phyloP scores from a whole-genome alignment of 768 basidiomycete species.

The Lyophyllum decastes region DNA sequence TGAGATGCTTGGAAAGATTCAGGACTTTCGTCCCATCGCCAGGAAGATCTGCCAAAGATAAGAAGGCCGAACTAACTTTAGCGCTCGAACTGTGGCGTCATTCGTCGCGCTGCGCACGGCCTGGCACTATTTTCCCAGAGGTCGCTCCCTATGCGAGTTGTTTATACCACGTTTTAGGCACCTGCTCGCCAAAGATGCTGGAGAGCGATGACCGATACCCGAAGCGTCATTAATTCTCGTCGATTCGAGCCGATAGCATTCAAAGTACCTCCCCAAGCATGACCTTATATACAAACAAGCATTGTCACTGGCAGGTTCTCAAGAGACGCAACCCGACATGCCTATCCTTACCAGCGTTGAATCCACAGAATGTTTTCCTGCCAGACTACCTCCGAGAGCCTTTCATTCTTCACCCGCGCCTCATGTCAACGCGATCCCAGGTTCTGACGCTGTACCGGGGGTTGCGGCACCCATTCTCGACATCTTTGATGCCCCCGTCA shows the following conservation, averaged over 20 bases:
- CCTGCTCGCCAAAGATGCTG: slow-evolving; percentile 1
- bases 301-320: not conserved
- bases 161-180: not conserved
- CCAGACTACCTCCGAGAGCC: not conserved
- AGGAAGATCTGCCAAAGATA: not conserved
- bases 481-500: slow-evolving; percentile 51
- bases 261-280: not conserved
- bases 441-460: slow-evolving; percentile 1
- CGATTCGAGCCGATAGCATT: not conserved
- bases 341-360: not conserved
- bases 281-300: not conserved
- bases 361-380: not conserved
- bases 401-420: not conserved
- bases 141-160: not conserved
- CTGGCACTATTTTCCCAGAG: slow-evolving; percentile 1
- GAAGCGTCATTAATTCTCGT: not conserved
- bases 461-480: slow-evolving; percentile 40
- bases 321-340: too few relatives aligned
- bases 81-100: slow-evolving; percentile 4
- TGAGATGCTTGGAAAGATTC: not conserved
- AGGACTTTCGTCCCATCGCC: not conserved
- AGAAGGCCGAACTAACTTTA: not conserved
- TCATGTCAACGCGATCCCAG: not conserved
- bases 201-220: not conserved
- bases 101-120: not conserved